Evolutionary conservation across 352 stramenopile genomes (phyloP).

Genomic region (Globisporangium paroecandrum): DNA sequence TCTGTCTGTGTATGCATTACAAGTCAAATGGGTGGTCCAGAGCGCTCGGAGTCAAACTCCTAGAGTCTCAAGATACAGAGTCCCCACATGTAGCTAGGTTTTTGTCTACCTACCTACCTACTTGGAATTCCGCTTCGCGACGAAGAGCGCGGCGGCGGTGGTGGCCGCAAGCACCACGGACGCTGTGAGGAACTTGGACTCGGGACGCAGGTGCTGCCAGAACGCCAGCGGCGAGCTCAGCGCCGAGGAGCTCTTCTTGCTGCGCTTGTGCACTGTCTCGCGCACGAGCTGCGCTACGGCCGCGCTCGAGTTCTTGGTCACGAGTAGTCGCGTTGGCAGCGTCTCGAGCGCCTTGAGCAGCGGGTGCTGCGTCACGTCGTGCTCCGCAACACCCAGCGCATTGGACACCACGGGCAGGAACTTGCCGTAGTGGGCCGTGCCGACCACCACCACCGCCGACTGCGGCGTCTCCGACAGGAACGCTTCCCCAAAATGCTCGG

Average conservation of each 20-base stretch:
- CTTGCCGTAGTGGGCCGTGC: constrained; percentile 97
- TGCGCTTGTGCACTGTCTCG: constrained; percentile 29
- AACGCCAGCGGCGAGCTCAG: neutral
- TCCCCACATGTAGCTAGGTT: neutral
- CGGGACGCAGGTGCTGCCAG: constrained; percentile 11
- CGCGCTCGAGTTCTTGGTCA: constrained; percentile 61
- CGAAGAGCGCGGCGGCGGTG: constrained; percentile 30
- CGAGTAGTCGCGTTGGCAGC: constrained; percentile 56
- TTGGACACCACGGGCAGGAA: constrained; percentile 92
- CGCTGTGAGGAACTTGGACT: constrained; percentile 29
- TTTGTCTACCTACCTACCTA: neutral
- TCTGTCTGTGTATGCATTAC: neutral
- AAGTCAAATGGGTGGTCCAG: neutral
- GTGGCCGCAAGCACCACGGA: constrained; percentile 35
- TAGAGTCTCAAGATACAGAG: neutral
- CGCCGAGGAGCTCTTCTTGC: constrained; percentile 7
- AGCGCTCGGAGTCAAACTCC: neutral
- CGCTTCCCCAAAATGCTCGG: constrained; percentile 73
- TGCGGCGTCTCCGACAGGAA: constrained; percentile 54
- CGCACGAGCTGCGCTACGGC: constrained; percentile 61
- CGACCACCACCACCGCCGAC: constrained; percentile 90
- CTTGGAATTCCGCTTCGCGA: constrained; percentile 41
- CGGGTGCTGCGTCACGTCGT: constrained; percentile 67
- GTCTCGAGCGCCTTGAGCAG: constrained; percentile 73
- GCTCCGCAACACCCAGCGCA: constrained; percentile 77